These are phyloP conservation scores for Fraxinus quadrangulata DNA, from an alignment of 257 asterid species.

Conservation along the genomic window DNA sequence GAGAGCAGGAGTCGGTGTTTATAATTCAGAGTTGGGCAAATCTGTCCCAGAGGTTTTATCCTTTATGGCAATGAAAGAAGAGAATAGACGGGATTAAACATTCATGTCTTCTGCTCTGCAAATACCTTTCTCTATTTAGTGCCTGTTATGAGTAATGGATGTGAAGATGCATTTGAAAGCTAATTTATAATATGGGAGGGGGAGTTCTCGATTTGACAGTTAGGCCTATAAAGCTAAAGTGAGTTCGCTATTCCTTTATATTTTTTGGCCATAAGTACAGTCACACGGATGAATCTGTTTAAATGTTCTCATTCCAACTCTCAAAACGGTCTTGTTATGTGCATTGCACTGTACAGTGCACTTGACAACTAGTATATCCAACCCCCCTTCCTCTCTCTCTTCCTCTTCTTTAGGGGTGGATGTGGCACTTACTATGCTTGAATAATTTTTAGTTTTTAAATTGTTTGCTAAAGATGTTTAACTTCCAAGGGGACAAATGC, in stretches of 20 bases:
- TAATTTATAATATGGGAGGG: no score
- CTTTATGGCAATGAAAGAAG: slow-evolving; percentile 10
- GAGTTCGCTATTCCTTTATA: not conserved
- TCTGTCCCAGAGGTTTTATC: not conserved
- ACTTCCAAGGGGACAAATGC: slow-evolving; percentile 14
- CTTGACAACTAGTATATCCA: no score
- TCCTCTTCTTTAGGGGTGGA: no score
- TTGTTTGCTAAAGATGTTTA: not conserved
- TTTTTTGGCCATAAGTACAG: slow-evolving; percentile 14
- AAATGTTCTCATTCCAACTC: slow-evolving; percentile 3
- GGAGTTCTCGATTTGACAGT: no score
- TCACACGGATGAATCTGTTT: slow-evolving; percentile 15
- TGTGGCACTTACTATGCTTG: not conserved
- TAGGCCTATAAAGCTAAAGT: not conserved
- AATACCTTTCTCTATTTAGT: not conserved
- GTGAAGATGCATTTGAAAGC: no score
- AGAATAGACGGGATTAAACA: not conserved
- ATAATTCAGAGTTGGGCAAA: not conserved
- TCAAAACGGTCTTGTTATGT: not conserved
- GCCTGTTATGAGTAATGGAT: not conserved
- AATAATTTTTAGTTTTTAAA: slow-evolving; percentile 6
- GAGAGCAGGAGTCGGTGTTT: not conserved
- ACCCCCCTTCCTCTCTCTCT: no score
- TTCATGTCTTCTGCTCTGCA: not conserved
- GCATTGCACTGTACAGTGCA: not conserved